A percentile compares a stretch with the other conserved stretches of the same genome.
phyloP scores from a whole-genome alignment of 495 filamentous ascomycete species.

The Hypomontagnella monticulosa region DNA sequence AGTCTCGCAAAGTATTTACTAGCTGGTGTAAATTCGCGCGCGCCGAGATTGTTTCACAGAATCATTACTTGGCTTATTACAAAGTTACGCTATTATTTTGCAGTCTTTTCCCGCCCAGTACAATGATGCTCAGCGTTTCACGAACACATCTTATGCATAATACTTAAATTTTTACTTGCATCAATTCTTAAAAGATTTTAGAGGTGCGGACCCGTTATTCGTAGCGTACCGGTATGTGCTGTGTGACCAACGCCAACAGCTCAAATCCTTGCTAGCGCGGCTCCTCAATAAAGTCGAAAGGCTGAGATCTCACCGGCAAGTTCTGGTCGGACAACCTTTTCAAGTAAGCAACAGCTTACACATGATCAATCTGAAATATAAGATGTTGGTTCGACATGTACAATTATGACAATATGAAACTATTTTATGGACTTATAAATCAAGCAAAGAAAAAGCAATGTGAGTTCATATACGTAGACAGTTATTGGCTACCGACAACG shows the following conservation, averaged over 20 bases:
- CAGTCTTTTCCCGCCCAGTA: neutral
- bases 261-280: constrained; percentile 36
- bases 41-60: neutral
- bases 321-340: constrained; percentile 17
- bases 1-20: neutral
- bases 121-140: neutral
- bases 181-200: no score
- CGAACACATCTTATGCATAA: no score
- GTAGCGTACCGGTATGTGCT: neutral
- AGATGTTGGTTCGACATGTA: neutral
- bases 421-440: neutral
- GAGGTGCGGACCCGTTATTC: no score
- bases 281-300: constrained; percentile 38
- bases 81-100: constrained; percentile 9
- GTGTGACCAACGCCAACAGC: constrained; percentile 11
- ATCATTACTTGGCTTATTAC: constrained; percentile 3
- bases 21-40: neutral
- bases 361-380: constrained; percentile 17
- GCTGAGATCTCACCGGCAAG: constrained; percentile 31
- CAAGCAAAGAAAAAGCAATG: neutral
- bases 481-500: neutral
- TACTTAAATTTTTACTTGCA: no score
- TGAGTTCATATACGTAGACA: neutral
- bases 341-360: constrained; percentile 19
- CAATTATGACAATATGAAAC: neutral